Conservation (phyloP, 2,329 filamentous ascomycete species). For the Diaporthe sp. region DNA sequence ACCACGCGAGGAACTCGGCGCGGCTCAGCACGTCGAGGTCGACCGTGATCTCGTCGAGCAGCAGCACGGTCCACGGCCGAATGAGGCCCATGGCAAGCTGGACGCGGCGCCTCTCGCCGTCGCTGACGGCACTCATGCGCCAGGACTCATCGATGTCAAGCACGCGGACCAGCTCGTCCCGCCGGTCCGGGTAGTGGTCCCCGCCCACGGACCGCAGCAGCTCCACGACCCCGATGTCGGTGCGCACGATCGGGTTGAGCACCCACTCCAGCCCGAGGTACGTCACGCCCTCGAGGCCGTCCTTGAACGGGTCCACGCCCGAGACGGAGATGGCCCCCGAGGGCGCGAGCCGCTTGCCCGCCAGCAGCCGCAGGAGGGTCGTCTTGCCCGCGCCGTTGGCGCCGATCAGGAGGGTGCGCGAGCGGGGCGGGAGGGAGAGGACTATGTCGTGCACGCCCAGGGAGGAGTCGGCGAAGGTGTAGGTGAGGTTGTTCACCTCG, state of each 20-base stretch:
- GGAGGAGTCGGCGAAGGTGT: slow-evolving; percentile 88
- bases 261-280: slow-evolving; percentile 99
- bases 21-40: slow-evolving; percentile 91
- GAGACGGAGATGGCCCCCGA: slow-evolving; percentile 78
- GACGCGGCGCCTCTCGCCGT: slow-evolving; percentile 90
- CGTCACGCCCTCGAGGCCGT: slow-evolving; percentile 90
- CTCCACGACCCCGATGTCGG: slow-evolving; percentile 90
- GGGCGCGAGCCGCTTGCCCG: slow-evolving; percentile 93
- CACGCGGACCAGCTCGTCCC: slow-evolving; percentile 88
- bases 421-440: slow-evolving; percentile 82
- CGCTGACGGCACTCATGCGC: slow-evolving; percentile 96
- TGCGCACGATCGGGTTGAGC: slow-evolving; percentile 94
- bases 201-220: slow-evolving; percentile 89
- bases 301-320: slow-evolving; percentile 91
- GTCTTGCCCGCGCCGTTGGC: slow-evolving; percentile 98
- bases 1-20: slow-evolving; percentile 84
- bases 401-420: slow-evolving; percentile 90
- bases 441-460: slow-evolving; percentile 80
- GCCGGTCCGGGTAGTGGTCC: slow-evolving; percentile 80
- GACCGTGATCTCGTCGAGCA: slow-evolving; percentile 97
- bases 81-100: slow-evolving; percentile 97
- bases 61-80: slow-evolving; percentile 88
- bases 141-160: slow-evolving; percentile 92
- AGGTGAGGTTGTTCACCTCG: slow-evolving; percentile 80
- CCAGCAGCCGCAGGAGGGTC: slow-evolving; percentile 91